phyloP scores from a whole-genome alignment of 768 basidiomycete genomes.

The Hemileccinum rubropunctum region DNA sequence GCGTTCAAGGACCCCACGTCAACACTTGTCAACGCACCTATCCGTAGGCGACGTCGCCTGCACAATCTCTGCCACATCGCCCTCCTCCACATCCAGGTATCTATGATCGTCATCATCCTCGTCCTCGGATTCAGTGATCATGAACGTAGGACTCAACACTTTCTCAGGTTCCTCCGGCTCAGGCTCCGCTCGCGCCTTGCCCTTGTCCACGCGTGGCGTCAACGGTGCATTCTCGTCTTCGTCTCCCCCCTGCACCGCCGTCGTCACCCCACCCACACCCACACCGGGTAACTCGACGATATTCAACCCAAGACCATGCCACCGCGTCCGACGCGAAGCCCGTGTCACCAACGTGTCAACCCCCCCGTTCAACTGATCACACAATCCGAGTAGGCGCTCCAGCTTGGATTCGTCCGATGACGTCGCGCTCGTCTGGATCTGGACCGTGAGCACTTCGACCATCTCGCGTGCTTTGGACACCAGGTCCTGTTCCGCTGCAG shows the following conservation, averaged over 20 bases:
- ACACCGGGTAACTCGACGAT: slow-evolving; percentile 32
- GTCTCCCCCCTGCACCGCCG: neutral
- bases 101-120: slow-evolving; percentile 43
- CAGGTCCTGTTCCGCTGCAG: slow-evolving; percentile 32
- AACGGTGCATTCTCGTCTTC: slow-evolving; percentile 36
- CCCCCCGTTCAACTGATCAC: slow-evolving; percentile 64
- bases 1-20: neutral
- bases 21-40: slow-evolving; percentile 38
- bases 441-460: slow-evolving; percentile 46
- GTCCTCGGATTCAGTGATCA: slow-evolving; percentile 50
- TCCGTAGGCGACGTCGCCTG: slow-evolving; percentile 38
- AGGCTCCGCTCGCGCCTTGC: slow-evolving; percentile 69
- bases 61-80: slow-evolving; percentile 21
- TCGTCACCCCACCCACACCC: slow-evolving; percentile 1
- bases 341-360: slow-evolving; percentile 48
- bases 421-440: slow-evolving; percentile 47
- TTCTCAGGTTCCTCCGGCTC: slow-evolving; percentile 67
- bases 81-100: slow-evolving; percentile 35
- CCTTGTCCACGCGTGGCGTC: slow-evolving; percentile 74
- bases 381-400: slow-evolving; percentile 66
- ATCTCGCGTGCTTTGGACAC: slow-evolving; percentile 51
- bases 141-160: slow-evolving; percentile 67
- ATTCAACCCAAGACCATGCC: slow-evolving; percentile 46
- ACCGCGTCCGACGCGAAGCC: slow-evolving; percentile 37
- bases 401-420: slow-evolving; percentile 54